Conservation (phyloP, 177 flowering plant genomes). For the Telopea speciosissima region DNA sequence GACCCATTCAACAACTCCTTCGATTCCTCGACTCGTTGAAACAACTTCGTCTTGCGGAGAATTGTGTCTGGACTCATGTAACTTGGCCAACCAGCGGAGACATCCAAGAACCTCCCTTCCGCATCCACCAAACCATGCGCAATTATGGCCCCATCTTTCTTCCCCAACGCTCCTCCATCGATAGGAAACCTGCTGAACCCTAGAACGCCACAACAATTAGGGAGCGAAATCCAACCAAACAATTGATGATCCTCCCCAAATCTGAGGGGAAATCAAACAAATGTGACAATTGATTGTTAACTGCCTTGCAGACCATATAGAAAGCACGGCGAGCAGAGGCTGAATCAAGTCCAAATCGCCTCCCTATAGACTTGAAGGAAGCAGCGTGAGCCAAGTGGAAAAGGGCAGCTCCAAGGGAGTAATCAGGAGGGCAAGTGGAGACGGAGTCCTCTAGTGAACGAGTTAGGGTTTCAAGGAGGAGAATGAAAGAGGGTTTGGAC, state of each 20-base stretch:
- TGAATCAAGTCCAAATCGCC: conserved; percentile 49
- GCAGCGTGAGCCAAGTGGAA: conserved; percentile 59
- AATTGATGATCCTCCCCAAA: conserved; percentile 33
- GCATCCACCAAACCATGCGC: conserved; percentile 78
- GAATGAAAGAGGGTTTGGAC: conserved; percentile 48
- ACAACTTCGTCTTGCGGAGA: conserved; percentile 45
- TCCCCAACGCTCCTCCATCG: conserved; percentile 32
- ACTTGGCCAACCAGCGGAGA: conserved; percentile 86
- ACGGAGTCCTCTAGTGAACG: conserved; percentile 29
- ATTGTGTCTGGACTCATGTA: conserved; percentile 34
- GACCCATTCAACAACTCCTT: conserved; percentile 52
- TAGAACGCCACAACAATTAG: conserved; percentile 65
- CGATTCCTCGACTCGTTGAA: conserved; percentile 39
- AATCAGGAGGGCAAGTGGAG: conserved; percentile 28
- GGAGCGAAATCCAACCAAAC: conserved; percentile 51
- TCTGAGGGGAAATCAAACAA: conserved; percentile 40
- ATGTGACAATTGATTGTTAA: conserved; percentile 39
- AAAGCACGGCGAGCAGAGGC: conserved; percentile 47
- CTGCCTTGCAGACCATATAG: conserved; percentile 46
- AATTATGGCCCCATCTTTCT: conserved; percentile 36
- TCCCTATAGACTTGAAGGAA: conserved; percentile 35
- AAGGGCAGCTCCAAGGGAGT: conserved; percentile 46
- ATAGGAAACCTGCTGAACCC: conserved; percentile 40
- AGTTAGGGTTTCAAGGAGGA: conserved; percentile 39
- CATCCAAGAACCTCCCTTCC: conserved; percentile 75